Base-by-base conservation (phyloP, 164 flowering plant genomes). In the Buxus sempervirens region DNA sequence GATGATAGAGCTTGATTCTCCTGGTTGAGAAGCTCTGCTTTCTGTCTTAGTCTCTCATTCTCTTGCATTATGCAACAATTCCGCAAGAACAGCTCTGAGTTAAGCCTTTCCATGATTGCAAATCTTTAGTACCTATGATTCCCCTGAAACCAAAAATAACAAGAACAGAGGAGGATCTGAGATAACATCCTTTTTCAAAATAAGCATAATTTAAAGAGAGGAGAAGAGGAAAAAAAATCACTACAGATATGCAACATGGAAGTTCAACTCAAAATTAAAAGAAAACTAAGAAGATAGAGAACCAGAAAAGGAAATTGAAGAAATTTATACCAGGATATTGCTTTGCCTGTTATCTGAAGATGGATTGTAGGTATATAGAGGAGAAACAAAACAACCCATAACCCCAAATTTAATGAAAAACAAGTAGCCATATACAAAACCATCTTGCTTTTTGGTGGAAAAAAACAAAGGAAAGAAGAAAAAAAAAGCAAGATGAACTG, bases 21-120 rank as follows among this genome's bases (percentile, higher is more conserved):
- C 67, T 88, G 91, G 77, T 87, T 85, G 65, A 90, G 87, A 59
- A 80, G 67, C 76, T 88, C 95, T 7, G 94, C 92, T 73, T 84
- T 87, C 88, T 86, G 90, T 84, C 93, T 90, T 42, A 92, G 83
- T 84, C 83, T 84, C 78, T 90, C 97, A 75, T 92, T 92, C 81
- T 90, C 94, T 66, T 84, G 79, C 76, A 90, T 86, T 65, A 90
- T 88, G 86, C 84, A 87, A 65, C 90, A 90, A 90, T 90, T 92
- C 73, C 88, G 83, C 81, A 87, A 48, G 81, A 79, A 85, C 71
- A 92, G 84, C 77, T 92, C 79, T 60, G 94, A 85, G 88, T 92
- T 90, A 69, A 90, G 68, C 73, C 86, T 90, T 49, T 90, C 96
- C 97, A 89, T 89, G 55, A 12, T 80, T 69, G 57, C 38, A 65